phyloP scores from a whole-genome alignment of 208 protist species.

The Crithidia expoeki region DNA sequence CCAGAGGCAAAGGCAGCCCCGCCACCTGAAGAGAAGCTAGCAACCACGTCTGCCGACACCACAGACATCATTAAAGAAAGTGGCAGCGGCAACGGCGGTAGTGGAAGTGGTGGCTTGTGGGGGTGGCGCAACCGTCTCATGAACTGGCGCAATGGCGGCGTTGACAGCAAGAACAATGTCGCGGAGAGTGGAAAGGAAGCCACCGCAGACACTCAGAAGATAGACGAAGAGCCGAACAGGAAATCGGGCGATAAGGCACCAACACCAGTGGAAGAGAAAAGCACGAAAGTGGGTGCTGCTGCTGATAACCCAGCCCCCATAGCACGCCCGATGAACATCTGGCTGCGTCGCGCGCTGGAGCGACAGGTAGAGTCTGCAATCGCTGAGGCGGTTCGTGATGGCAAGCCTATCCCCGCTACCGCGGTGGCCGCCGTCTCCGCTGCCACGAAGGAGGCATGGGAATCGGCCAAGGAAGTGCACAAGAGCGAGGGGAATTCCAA shows the following conservation, averaged over 20 bases:
- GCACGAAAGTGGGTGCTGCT: background rate
- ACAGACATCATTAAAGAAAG: background rate
- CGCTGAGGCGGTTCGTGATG: slow-evolving; percentile 22
- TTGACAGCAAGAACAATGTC: background rate
- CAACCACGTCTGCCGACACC: background rate
- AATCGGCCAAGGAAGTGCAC: slow-evolving; percentile 5
- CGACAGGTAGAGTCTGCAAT: slow-evolving; percentile 30
- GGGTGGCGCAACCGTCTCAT: slow-evolving; percentile 21
- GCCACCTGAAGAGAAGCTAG: background rate
- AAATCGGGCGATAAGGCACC: too few species aligned
- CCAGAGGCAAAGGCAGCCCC: background rate
- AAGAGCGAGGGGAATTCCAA: background rate
- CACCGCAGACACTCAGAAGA: background rate
- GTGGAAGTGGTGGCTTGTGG: slow-evolving; percentile 9
- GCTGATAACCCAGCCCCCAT: background rate
- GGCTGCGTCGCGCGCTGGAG: slow-evolving; percentile 37
- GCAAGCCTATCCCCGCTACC: slow-evolving; percentile 22
- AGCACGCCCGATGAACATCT: slow-evolving; percentile 29
- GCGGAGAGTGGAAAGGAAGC: background rate
- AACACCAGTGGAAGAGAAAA: background rate
- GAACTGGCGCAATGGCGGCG: slow-evolving; percentile 14
- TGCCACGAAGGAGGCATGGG: background rate
- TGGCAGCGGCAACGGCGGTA: background rate
- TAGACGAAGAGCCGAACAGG: background rate
- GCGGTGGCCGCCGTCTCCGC: background rate